phyloP scores from a whole-genome alignment of 257 asterid genomes.

The Solanum rostratum region DNA sequence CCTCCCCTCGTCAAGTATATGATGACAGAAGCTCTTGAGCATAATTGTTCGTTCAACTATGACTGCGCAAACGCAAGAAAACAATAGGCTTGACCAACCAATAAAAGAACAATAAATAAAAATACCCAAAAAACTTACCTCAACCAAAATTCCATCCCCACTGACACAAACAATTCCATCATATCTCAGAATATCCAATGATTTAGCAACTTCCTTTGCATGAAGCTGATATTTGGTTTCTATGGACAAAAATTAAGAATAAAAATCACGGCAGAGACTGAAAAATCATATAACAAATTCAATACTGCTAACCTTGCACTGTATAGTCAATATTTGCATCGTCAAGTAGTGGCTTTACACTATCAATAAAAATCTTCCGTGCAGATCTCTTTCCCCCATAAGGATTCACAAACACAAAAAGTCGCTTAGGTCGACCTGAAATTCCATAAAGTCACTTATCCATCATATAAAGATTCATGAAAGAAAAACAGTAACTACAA shows the following conservation, averaged over 20 bases:
- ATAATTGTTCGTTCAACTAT: background rate
- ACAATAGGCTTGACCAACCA: background rate
- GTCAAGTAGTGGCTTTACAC: constrained; percentile 77
- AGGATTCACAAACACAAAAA: constrained; percentile 74
- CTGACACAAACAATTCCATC: constrained; percentile 94
- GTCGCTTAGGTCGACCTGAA: constrained; percentile 79
- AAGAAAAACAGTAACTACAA: background rate
- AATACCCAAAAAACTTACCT: constrained; percentile 40
- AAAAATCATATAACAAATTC: background rate
- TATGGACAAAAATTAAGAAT: constrained; percentile 13
- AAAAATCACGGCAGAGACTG: background rate
- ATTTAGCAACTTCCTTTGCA: constrained; percentile 69
- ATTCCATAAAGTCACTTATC: background rate
- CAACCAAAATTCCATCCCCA: constrained; percentile 91
- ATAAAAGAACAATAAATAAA: background rate
- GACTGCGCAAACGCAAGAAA: background rate
- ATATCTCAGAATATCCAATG: constrained; percentile 53
- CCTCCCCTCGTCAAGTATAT: background rate
- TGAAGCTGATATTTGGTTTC: constrained; percentile 72
- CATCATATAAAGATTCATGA: background rate
- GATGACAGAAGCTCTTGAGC: background rate
- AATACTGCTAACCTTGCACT: constrained; percentile 37
- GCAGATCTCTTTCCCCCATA: constrained; percentile 91
- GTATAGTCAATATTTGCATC: constrained; percentile 66
- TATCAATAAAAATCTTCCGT: constrained; percentile 37